Base-by-base conservation (phyloP, 2,329 filamentous ascomycete species). In the Scleromitrula shiraiana region DNA sequence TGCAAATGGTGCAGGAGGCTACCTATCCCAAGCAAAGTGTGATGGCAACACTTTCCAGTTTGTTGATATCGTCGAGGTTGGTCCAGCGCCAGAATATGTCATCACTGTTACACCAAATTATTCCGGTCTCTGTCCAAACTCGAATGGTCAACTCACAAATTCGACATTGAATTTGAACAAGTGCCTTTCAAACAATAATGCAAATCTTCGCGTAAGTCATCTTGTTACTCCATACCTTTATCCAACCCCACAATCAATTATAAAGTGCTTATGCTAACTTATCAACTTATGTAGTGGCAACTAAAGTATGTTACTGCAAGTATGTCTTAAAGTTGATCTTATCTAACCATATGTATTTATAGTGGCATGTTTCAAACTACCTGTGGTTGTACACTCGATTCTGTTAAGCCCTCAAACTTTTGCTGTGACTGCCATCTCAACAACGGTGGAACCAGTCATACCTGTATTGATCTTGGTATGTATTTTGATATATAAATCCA, bases 281-380 rank as follows among this genome's bases (percentile, higher is more conserved):
- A 7, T 6, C 19, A 2, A 14, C 5, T n/a, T n/a, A n/a, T 23
- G 23, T 10, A 46, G 43, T 46, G 43, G 43, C 8, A 46, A 22
- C 30, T 14, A n/a, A n/a, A 46, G 43, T 46, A 46, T 2, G 9
- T 8, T 9, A 14, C 5, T 24, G 9, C 6, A 32, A 15, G 12
- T 15, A 32, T 32, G 6, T 32, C 2, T n/a, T n/a, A n/a, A n/a
- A n/a, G n/a, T n/a, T n/a, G n/a, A n/a, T n/a, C 7, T 20, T 5
- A 0, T 26, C 37, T 32, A 35, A 44, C 35, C 30, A 19, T n/a
- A 24, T 32, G 5, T 8, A 29, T 32, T 3, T 22, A 26, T 19
- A 46, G 43, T 10, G 43, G 43, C 43, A 41, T 40, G 35, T 46
- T 46, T 35, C 43, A 46, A 32, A 41, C 8, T 35, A 17, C 35